Percentiles rank a stretch among this genome's conserved stretches.
Conservation (phyloP, 2,329 filamentous ascomycete species). For the Penicillium sp. region DNA sequence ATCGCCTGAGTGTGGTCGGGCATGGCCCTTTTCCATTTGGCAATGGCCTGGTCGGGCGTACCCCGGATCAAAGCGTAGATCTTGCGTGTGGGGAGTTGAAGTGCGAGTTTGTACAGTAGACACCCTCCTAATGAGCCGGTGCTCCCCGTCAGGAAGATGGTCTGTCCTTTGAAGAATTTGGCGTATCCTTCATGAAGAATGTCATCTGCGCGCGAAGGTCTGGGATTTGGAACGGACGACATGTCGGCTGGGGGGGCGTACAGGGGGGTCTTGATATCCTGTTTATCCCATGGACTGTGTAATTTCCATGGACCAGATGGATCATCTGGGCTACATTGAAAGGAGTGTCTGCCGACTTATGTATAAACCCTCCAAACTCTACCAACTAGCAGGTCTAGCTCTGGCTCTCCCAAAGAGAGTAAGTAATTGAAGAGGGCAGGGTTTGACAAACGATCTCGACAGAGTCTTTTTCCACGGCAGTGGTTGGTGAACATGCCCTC, state of each 20-base stretch:
- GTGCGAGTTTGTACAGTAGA: slow-evolving; percentile 29
- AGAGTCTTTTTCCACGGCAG: too few species aligned
- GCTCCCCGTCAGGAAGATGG: slow-evolving; percentile 26
- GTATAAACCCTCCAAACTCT: too few species aligned
- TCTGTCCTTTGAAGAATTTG: slow-evolving; percentile 22
- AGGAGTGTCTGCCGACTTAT: too few species aligned
- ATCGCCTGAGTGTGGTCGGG: slow-evolving; percentile 24
- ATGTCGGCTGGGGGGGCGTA: slow-evolving; percentile 6
- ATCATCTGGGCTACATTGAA: too few species aligned
- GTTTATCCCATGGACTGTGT: neutral
- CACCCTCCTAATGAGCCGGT: slow-evolving; percentile 30
- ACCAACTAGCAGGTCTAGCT: too few species aligned
- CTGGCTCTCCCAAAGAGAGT: too few species aligned
- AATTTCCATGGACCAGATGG: neutral
- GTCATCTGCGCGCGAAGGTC: slow-evolving; percentile 11
- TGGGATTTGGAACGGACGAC: slow-evolving; percentile 4
- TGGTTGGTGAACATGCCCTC: too few species aligned
- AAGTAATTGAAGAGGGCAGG: too few species aligned
- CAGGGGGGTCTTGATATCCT: too few species aligned
- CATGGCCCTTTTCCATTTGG: slow-evolving; percentile 27
- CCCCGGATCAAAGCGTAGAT: slow-evolving; percentile 27
- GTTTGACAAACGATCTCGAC: too few species aligned
- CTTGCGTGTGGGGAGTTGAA: slow-evolving; percentile 28
- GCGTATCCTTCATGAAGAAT: slow-evolving; percentile 23
- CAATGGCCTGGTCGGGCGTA: slow-evolving; percentile 18